These are phyloP conservation scores for Naganishia liquefaciens DNA, from an alignment of 1,284 basidiomycete species.

Conservation along the genomic window DNA sequence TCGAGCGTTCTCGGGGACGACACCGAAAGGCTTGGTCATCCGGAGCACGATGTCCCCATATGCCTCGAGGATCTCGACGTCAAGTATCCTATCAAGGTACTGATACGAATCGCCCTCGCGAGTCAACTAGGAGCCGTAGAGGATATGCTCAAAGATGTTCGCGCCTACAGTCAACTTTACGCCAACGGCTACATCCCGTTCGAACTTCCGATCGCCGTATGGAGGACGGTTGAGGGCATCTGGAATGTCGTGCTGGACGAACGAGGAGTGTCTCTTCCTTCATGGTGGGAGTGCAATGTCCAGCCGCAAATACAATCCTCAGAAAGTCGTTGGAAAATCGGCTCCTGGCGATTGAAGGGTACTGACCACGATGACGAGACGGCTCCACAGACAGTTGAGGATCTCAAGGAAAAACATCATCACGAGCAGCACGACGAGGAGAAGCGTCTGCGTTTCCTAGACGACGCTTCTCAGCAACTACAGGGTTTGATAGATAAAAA, in stretches of 20 bases:
- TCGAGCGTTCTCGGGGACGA: not conserved
- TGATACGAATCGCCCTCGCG: constrained; percentile 8
- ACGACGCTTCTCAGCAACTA: constrained; percentile 8
- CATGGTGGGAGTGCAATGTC: constrained; percentile 17
- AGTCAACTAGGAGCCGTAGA: constrained; percentile 18
- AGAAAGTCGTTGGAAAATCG: constrained; percentile 24
- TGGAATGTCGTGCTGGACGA: constrained; percentile 20
- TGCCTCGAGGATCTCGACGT: constrained; percentile 14
- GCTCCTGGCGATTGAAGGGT: constrained; percentile 9
- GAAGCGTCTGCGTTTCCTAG: constrained; percentile 14
- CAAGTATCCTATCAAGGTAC: constrained; percentile 8
- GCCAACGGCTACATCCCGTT: constrained; percentile 24
- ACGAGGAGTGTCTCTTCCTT: not conserved
- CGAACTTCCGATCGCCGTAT: constrained; percentile 21
- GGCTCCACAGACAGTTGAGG: not conserved
- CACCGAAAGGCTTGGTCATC: too few relatives aligned
- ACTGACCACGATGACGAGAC: not conserved
- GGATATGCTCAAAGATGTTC: constrained; percentile 23
- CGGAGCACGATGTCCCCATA: constrained; percentile 2
- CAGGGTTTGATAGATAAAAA: not conserved
- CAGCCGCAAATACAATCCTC: constrained; percentile 13
- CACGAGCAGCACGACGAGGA: constrained; percentile 14
- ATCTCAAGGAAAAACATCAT: not conserved
- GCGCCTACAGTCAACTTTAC: constrained; percentile 16
- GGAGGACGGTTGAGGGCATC: constrained; percentile 15